phyloP scores from a whole-genome alignment of 176 grass and related monocot genomes.

The Phyllostachys edulis region DNA sequence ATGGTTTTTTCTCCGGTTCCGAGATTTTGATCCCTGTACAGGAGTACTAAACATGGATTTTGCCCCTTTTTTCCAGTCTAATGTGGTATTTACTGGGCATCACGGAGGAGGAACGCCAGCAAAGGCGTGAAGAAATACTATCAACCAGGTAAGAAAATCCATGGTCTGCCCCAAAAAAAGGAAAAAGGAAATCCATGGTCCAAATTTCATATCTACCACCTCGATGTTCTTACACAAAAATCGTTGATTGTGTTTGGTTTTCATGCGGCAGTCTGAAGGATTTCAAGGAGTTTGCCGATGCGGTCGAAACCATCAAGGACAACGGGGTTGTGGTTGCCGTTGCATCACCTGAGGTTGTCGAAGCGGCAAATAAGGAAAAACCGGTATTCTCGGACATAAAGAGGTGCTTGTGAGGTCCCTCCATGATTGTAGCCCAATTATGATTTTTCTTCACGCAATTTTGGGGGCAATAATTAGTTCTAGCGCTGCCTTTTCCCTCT shows the following conservation, averaged over 20 bases:
- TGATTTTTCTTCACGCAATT: not conserved
- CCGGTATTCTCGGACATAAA: conserved; percentile 61
- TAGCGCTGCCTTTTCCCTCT: not conserved
- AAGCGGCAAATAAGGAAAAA: conserved; percentile 60
- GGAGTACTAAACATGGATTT: conserved; percentile 2
- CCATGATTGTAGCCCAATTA: not conserved
- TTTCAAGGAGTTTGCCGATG: conserved; percentile 97
- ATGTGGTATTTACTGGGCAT: conserved; percentile 84
- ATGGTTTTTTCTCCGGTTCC: too few species aligned
- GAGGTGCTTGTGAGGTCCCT: conserved; percentile 50
- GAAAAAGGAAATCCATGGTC: conserved; percentile 22
- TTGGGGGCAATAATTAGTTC: conserved; percentile 22
- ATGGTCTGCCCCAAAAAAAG: too few species aligned
- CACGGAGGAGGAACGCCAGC: conserved; percentile 83
- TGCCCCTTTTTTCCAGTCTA: conserved; percentile 48
- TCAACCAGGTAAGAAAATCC: conserved; percentile 71
- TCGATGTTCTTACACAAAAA: not conserved
- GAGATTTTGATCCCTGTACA: too few species aligned
- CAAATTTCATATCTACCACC: not conserved
- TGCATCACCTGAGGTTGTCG: conserved; percentile 77
- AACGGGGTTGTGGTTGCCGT: conserved; percentile 82
- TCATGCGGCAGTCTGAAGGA: conserved; percentile 64
- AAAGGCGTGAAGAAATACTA: conserved; percentile 88
- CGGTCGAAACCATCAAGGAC: conserved; percentile 70
- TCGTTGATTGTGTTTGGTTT: conserved; percentile 20